phyloP scores from a whole-genome alignment of 176 grass and related monocot genomes.

The Urochloa ruziziensis region DNA sequence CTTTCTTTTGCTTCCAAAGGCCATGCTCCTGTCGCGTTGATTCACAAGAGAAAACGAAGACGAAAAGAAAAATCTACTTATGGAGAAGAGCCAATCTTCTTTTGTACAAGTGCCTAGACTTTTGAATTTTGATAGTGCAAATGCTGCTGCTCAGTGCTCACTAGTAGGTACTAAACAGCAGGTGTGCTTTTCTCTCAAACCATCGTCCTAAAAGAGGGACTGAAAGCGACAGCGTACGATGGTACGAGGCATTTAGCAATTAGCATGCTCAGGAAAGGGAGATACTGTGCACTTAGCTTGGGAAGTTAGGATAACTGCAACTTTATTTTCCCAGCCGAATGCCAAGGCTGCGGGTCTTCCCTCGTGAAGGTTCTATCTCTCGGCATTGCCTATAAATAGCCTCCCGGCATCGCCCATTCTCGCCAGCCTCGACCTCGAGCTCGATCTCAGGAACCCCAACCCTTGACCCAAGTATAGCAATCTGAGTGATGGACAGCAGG shows the following conservation, averaged over 20 bases:
- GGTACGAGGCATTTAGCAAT: neutral
- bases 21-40: too few relatives aligned
- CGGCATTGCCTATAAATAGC: slow-evolving; percentile 51
- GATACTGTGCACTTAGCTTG: neutral
- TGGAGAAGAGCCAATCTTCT: neutral
- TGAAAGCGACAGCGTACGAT: neutral
- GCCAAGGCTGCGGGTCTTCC: neutral
- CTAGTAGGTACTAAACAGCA: neutral
- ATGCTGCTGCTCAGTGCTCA: neutral
- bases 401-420: neutral
- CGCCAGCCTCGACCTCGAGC: slow-evolving; percentile 32
- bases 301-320: slow-evolving; percentile 12
- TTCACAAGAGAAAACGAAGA: neutral
- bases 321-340: slow-evolving; percentile 2
- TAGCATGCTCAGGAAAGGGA: neutral
- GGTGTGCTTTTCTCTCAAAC: neutral
- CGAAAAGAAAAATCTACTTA: neutral
- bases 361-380: slow-evolving; percentile 31
- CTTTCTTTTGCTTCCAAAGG: neutral
- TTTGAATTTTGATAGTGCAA: neutral
- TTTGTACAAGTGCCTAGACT: neutral
- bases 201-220: neutral
- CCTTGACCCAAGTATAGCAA: neutral
- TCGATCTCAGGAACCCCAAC: slow-evolving; percentile 6
- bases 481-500: slow-evolving; percentile 43